phyloP scores from a whole-genome alignment of 2,329 filamentous ascomycete species.

The Trichoderma sp. region DNA sequence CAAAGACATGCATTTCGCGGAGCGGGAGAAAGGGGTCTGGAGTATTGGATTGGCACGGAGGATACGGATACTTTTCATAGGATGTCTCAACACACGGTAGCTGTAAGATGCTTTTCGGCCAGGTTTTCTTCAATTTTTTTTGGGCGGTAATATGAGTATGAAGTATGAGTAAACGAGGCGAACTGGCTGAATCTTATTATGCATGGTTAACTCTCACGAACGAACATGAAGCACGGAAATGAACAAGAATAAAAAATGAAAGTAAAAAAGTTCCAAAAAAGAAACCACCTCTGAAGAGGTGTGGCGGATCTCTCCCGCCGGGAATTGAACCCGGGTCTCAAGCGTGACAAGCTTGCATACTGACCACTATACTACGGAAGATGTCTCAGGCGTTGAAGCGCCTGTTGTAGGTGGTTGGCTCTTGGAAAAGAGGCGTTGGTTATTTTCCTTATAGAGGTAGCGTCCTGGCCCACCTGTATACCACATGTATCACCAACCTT shows the following conservation, averaged over 20 bases:
- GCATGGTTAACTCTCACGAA: background rate
- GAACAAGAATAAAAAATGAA: background rate
- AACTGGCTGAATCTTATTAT: background rate
- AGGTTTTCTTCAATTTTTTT: background rate
- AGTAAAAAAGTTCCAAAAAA: background rate
- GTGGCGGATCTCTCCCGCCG: constrained; percentile 19
- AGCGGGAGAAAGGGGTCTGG: constrained; percentile 19
- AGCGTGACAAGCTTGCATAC: constrained; percentile 20
- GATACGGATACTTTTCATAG: background rate
- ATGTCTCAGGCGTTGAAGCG: constrained; percentile 11
- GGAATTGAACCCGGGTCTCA: constrained; percentile 20
- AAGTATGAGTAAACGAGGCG: background rate
- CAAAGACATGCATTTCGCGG: constrained; percentile 16
- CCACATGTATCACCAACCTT: background rate
- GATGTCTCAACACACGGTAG: background rate
- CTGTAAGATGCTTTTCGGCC: background rate
- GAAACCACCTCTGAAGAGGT: constrained; percentile 10
- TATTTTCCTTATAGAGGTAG: background rate
- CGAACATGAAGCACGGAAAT: background rate
- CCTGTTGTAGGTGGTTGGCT: constrained; percentile 4
- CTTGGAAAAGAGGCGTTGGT: background rate
- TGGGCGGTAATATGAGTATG: background rate
- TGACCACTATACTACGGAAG: constrained; percentile 20
- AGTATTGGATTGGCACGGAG: constrained; percentile 15
- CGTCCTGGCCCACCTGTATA: background rate